phyloP scores from a whole-genome alignment of 768 basidiomycete species.

The Neoboletus magnificus region DNA sequence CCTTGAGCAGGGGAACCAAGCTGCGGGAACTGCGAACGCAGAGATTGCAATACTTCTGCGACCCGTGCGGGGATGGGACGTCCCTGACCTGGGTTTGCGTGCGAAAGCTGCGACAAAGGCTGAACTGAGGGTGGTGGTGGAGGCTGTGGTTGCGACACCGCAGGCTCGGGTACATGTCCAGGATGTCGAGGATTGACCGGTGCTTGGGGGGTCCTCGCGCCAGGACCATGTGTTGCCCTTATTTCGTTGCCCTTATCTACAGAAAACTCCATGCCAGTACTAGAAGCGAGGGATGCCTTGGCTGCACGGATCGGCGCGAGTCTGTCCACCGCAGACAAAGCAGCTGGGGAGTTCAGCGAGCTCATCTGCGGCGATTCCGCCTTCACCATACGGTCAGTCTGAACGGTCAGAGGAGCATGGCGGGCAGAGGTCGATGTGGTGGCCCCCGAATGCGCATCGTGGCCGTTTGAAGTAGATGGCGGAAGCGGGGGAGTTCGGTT shows the following conservation, averaged over 20 bases:
- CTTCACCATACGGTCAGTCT: constrained; percentile 13
- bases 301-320: constrained; percentile 34
- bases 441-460: neutral
- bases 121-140: neutral
- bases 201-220: neutral
- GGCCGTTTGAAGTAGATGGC: neutral
- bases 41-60: constrained; percentile 13
- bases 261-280: constrained; percentile 11
- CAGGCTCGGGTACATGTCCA: neutral
- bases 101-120: neutral
- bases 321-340: constrained; percentile 18
- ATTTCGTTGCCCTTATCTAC: neutral
- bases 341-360: constrained; percentile 8
- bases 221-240: neutral
- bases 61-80: neutral
- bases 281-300: constrained; percentile 24
- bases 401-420: constrained; percentile 4
- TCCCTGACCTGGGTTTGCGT: constrained; percentile 3
- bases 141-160: neutral
- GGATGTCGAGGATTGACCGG: neutral
- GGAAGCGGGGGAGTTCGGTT: neutral
- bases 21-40: constrained; percentile 18
- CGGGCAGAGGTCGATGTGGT: neutral
- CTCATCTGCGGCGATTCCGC: constrained; percentile 16
- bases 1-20: neutral